These are phyloP conservation scores for Xanthoparmelia taractica DNA, from an alignment of 495 filamentous ascomycete genomes.

Conservation along the genomic window DNA sequence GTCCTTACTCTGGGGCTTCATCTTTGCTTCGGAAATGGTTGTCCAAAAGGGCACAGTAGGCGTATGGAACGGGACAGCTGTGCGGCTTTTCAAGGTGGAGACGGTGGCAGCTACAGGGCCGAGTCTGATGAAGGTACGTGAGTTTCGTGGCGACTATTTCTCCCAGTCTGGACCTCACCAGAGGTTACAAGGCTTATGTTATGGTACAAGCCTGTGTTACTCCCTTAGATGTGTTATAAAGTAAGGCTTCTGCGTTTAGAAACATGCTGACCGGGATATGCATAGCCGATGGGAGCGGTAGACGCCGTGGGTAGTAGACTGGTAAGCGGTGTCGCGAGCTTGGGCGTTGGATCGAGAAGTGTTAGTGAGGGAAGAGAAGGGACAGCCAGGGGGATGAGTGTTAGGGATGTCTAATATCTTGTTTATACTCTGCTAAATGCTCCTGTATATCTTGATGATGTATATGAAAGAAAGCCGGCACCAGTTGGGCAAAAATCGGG, in stretches of 20 bases:
- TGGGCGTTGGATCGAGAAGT: slow-evolving; percentile 12
- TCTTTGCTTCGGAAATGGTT: slow-evolving; percentile 85
- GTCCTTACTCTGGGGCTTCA: slow-evolving; percentile 87
- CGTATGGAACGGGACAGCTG: slow-evolving; percentile 85
- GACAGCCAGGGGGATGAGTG: slow-evolving; percentile 3
- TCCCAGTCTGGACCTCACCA: background rate
- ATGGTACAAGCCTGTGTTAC: background rate
- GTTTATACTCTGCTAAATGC: background rate
- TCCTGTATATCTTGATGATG: background rate
- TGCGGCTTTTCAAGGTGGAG: slow-evolving; percentile 85
- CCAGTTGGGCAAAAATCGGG: background rate
- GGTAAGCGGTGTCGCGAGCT: slow-evolving; percentile 51
- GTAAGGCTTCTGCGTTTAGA: background rate
- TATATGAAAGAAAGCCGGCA: background rate
- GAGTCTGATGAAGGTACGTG: slow-evolving; percentile 52
- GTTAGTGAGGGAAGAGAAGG: slow-evolving; percentile 1
- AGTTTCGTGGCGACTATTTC: background rate
- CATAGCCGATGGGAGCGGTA: slow-evolving; percentile 71
- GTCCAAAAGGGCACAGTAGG: slow-evolving; percentile 79
- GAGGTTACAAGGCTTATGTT: background rate
- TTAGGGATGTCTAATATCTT: slow-evolving; percentile 13
- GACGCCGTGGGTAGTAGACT: slow-evolving; percentile 92
- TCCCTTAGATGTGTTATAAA: background rate
- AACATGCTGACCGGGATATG: background rate
- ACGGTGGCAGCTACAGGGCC: slow-evolving; percentile 73